Base-by-base conservation (phyloP, 768 basidiomycete genomes). In the Boletus rubropictus region DNA sequence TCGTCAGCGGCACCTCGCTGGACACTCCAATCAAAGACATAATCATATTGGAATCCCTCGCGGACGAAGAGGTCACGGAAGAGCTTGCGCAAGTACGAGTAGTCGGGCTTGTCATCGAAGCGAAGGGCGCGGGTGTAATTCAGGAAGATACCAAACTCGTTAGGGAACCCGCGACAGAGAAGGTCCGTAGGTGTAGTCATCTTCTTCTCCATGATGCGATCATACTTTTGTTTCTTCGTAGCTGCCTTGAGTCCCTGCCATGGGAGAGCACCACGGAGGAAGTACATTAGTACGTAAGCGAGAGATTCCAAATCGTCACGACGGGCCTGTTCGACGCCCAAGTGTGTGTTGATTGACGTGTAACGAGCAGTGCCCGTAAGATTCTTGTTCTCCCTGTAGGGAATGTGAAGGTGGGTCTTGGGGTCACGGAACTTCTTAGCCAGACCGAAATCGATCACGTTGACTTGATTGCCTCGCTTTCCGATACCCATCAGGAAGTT, bases 171-270 rank as follows among this genome's bases (percentile, higher is more conserved):
- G 57, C 95, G 93, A 76, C 95, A 98, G 24, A 99, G 82, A 49
- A 95, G 77, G 66, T 98, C 93, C 42, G 90, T 94, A 12, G 93
- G 90, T 0, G 93, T 96, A 31, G 96, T 97, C 93, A 99, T 98
- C 82, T 99, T 99, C 82, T 99, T 99, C 74, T 99, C 96, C 96
- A 99, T 99, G 75, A 99, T 99, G 51, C 96, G 86, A 71, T 98
- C 96, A 70, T 98, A 98, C 76, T 99, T 99, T 79, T 99, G 96
- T 82, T 99, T 99, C 90, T 99, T 99, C 50, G 96, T 99, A 33
- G 95, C 95, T 50, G 96, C 96, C 76, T 99, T 99, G 66, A 99
- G 82, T 50, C 96, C 96, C 70, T 99, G 96, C 95, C 95, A 99
- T 27, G 95, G 95, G 36, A 99, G 81, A 47, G 91, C 86, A 40